phyloP scores from a whole-genome alignment of 345 rosid species.

The Syzygium oleosum region DNA sequence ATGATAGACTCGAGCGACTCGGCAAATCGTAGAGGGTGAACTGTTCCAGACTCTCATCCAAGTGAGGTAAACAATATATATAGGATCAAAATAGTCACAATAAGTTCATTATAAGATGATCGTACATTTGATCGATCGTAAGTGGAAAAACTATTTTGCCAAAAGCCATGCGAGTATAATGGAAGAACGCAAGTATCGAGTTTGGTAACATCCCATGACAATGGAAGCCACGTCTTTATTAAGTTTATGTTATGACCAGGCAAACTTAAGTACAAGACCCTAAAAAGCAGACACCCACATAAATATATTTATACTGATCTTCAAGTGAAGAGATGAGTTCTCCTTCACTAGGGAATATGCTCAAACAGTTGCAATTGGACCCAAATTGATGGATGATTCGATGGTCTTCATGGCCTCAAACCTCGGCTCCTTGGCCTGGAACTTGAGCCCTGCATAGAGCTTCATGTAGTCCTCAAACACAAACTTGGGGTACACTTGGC shows the following conservation, averaged over 20 bases:
- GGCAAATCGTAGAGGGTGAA: not conserved
- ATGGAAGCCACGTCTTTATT: not conserved
- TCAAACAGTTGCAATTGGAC: slow-evolving; percentile 28
- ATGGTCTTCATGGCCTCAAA: slow-evolving; percentile 65
- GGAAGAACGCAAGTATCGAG: not conserved
- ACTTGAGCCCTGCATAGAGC: slow-evolving; percentile 63
- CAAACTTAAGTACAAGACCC: not conserved
- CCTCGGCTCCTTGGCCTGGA: slow-evolving; percentile 83
- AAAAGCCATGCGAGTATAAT: not conserved
- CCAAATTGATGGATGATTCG: slow-evolving; percentile 17
- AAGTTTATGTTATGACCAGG: not conserved
- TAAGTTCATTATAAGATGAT: not conserved
- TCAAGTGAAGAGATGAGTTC: not conserved
- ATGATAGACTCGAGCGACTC: not conserved
- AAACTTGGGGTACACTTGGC: slow-evolving; percentile 52
- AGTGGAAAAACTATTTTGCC: not conserved
- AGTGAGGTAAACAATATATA: no score
- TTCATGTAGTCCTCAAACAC: slow-evolving; percentile 90
- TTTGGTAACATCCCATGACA: not conserved
- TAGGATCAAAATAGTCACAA: not conserved
- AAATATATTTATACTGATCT: not conserved
- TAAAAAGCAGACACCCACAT: not conserved
- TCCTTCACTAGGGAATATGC: not conserved
- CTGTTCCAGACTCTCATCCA: not conserved
- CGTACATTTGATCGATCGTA: not conserved